phyloP scores from a whole-genome alignment of 1,284 basidiomycete species.

The Gymnopus androsaceus region DNA sequence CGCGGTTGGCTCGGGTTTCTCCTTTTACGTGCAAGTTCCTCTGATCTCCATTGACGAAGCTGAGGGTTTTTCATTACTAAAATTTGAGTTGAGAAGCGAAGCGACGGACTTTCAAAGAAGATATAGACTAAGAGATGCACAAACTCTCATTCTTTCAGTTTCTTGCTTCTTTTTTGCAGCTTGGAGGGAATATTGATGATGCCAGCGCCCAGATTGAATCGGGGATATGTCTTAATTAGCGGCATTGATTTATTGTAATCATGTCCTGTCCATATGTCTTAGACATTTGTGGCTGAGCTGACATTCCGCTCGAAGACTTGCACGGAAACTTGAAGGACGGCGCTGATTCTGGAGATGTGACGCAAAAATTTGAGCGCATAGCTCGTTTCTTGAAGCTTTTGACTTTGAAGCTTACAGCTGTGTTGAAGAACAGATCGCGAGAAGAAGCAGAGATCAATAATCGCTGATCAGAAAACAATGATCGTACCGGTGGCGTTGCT shows the following conservation, averaged over 20 bases:
- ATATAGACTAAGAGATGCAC: background rate
- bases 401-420: no score
- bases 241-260: background rate
- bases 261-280: no score
- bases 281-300: slow-evolving; percentile 3
- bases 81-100: slow-evolving; percentile 10
- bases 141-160: no score
- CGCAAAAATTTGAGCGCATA: no score
- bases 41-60: slow-evolving; percentile 2
- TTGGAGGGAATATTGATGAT: background rate
- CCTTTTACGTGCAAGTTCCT: slow-evolving; percentile 9
- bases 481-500: no score
- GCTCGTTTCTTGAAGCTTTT: no score
- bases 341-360: no score
- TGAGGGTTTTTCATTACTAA: slow-evolving; percentile 12
- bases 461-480: no score
- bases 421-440: no score
- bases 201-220: background rate
- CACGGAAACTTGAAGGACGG: no score
- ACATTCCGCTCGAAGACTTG: background rate
- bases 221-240: background rate
- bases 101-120: slow-evolving; percentile 1
- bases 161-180: background rate
- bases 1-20: slow-evolving; percentile 5
- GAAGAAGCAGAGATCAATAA: no score